Conservation (phyloP, 768 basidiomycete genomes). For the Rhodotorula babjevae region DNA sequence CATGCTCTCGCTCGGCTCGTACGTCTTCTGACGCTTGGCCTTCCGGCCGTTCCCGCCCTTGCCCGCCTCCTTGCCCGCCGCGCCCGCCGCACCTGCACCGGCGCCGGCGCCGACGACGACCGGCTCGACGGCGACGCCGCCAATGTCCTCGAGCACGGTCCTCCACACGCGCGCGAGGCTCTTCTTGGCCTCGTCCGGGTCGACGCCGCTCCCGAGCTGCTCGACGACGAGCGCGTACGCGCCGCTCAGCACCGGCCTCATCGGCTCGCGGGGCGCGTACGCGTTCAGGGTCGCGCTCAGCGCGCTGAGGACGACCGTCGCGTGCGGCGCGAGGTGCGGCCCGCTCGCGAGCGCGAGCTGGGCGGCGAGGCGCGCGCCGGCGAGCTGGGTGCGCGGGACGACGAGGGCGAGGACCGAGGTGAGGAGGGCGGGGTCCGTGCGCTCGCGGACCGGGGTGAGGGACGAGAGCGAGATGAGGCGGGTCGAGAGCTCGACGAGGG, state of each 20-base stretch:
- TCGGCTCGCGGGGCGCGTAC: slow-evolving; percentile 25
- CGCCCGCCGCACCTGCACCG: too few relatives aligned
- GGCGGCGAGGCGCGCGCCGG: slow-evolving; percentile 23
- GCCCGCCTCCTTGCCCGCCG: neutral
- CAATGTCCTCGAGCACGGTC: slow-evolving; percentile 32
- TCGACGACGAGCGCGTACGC: slow-evolving; percentile 25
- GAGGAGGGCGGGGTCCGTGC: slow-evolving; percentile 20
- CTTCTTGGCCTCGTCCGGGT: slow-evolving; percentile 35
- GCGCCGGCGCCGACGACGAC: neutral
- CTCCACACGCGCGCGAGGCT: slow-evolving; percentile 35
- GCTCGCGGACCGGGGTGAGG: slow-evolving; percentile 24
- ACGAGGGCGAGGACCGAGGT: neutral
- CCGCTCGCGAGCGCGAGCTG: slow-evolving; percentile 11
- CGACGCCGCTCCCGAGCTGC: slow-evolving; percentile 15
- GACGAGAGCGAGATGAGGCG: slow-evolving; percentile 23
- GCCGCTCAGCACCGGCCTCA: slow-evolving; percentile 23
- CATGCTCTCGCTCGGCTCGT: slow-evolving; percentile 35
- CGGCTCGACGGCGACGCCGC: slow-evolving; percentile 31
- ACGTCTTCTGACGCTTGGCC: slow-evolving; percentile 32
- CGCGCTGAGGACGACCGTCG: slow-evolving; percentile 2
- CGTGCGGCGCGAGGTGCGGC: slow-evolving; percentile 8
- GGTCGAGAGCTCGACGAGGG: slow-evolving; percentile 26
- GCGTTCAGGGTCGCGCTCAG: slow-evolving; percentile 16
- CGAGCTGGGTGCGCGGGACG: slow-evolving; percentile 22
- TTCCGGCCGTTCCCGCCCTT: slow-evolving; percentile 14